Evolutionary conservation across 2,329 filamentous ascomycete species (phyloP).

Genomic region (Diaporthe destruens): DNA sequence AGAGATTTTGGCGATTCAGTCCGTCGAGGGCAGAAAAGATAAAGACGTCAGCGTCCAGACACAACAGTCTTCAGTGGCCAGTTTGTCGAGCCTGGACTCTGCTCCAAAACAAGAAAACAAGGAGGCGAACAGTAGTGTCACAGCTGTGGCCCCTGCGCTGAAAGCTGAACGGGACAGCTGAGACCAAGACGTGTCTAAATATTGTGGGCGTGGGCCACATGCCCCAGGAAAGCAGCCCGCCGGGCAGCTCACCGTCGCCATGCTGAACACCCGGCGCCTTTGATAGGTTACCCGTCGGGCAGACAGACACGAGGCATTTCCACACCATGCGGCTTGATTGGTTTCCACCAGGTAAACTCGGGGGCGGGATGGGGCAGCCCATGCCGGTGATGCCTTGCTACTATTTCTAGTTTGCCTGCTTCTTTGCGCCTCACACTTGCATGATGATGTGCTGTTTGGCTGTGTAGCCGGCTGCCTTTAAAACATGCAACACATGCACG

Average conservation of each 20-base stretch:
- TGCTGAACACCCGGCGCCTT: slow-evolving; percentile 2
- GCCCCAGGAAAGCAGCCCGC: slow-evolving; percentile 1
- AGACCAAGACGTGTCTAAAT: slow-evolving; percentile 8
- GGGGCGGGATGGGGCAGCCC: slow-evolving; percentile 13
- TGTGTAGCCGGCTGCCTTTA: too few relatives aligned
- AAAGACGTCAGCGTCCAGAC: slow-evolving; percentile 28
- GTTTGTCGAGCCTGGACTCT: not conserved
- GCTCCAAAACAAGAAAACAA: not conserved
- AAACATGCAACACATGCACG: not conserved
- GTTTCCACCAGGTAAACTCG: slow-evolving; percentile 10
- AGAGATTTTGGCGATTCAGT: slow-evolving; percentile 23
- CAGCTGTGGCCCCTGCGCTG: slow-evolving; percentile 10
- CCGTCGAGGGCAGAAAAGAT: slow-evolving; percentile 9
- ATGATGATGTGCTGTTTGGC: too few relatives aligned
- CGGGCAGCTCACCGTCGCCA: slow-evolving; percentile 30
- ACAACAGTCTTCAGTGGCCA: not conserved
- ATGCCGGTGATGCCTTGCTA: slow-evolving; percentile 12
- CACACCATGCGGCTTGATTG: slow-evolving; percentile 26
- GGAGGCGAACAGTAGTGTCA: not conserved
- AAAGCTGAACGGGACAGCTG: not conserved
- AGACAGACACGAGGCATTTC: slow-evolving; percentile 21
- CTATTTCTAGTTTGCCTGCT: not conserved
- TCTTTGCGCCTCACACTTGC: not conserved
- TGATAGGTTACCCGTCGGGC: slow-evolving; percentile 26
- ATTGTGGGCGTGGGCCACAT: slow-evolving; percentile 14